phyloP scores from a whole-genome alignment of 768 basidiomycete species.

The Hebeloma cylindrosporum region DNA sequence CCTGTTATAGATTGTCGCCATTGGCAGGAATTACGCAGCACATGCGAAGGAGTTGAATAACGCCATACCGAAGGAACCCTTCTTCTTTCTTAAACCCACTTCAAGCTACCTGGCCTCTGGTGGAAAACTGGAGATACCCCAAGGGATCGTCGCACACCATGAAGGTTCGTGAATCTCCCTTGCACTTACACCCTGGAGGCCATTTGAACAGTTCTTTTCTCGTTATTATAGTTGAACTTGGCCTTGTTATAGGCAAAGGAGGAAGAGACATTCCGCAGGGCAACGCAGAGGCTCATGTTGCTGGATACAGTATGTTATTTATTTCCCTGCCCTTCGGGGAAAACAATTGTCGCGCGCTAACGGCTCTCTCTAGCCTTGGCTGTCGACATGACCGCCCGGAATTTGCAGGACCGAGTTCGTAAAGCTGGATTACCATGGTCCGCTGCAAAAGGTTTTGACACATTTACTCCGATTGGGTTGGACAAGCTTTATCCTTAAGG shows the following conservation, averaged over 20 bases:
- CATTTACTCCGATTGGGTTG: constrained; percentile 94
- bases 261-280: constrained; percentile 80
- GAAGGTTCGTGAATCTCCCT: constrained; percentile 59
- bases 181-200: neutral
- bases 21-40: constrained; percentile 91
- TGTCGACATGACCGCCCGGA: constrained; percentile 95
- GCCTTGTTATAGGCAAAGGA: constrained; percentile 88
- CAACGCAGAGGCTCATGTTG: constrained; percentile 75
- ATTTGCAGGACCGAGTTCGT: constrained; percentile 91
- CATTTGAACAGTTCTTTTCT: constrained; percentile 6
- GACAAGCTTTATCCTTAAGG: constrained; percentile 21
- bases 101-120: constrained; percentile 80
- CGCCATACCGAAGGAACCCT: constrained; percentile 86
- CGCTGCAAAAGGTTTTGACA: constrained; percentile 96
- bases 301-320: constrained; percentile 78
- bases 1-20: constrained; percentile 79
- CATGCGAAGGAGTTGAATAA: constrained; percentile 94
- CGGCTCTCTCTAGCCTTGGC: constrained; percentile 63
- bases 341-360: neutral
- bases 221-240: constrained; percentile 76
- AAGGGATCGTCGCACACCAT: constrained; percentile 81
- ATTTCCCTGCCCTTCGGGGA: neutral
- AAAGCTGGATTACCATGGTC: constrained; percentile 96
- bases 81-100: constrained; percentile 98
- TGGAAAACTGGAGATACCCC: constrained; percentile 83